phyloP scores from a whole-genome alignment of 805 yeast genomes.

The Saturnispora besseyi region DNA sequence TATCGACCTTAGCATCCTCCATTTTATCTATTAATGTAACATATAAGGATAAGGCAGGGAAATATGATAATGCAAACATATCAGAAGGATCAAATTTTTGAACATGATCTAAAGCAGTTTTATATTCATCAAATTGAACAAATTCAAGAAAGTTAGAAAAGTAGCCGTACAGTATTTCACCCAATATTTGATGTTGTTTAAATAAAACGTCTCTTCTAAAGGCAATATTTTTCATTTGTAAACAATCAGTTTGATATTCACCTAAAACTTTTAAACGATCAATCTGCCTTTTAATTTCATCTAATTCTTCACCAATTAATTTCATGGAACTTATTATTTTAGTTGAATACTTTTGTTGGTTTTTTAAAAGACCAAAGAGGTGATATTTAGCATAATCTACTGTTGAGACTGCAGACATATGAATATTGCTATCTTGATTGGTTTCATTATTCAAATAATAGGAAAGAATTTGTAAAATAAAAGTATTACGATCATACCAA shows the following conservation, averaged over 20 bases:
- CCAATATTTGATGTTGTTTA: constrained; percentile 60
- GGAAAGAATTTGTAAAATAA: constrained; percentile 57
- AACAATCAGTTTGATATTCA: constrained; percentile 37
- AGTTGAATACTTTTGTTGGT: not conserved
- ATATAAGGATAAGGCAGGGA: constrained; percentile 49
- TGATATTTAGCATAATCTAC: not conserved
- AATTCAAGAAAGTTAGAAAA: constrained; percentile 21
- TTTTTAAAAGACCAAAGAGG: not conserved
- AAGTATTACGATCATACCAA: constrained; percentile 61
- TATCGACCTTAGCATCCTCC: constrained; percentile 30
- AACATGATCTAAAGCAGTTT: constrained; percentile 36
- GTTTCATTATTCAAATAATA: constrained; percentile 22
- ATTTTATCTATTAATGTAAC: constrained; percentile 31
- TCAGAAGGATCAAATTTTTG: constrained; percentile 50
- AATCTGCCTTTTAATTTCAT: constrained; percentile 42
- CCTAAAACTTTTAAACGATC: constrained; percentile 42
- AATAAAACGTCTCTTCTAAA: constrained; percentile 56
- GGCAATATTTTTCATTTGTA: constrained; percentile 39
- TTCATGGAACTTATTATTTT: constrained; percentile 42
- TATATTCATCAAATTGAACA: constrained; percentile 31
- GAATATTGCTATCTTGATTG: not conserved
- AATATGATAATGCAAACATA: constrained; percentile 49
- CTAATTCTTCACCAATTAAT: constrained; percentile 47
- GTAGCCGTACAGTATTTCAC: constrained; percentile 53
- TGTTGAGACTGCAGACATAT: not conserved